phyloP scores from a whole-genome alignment of 495 filamentous ascomycete genomes.

The Aspergillus sclerotiicarbonarius region DNA sequence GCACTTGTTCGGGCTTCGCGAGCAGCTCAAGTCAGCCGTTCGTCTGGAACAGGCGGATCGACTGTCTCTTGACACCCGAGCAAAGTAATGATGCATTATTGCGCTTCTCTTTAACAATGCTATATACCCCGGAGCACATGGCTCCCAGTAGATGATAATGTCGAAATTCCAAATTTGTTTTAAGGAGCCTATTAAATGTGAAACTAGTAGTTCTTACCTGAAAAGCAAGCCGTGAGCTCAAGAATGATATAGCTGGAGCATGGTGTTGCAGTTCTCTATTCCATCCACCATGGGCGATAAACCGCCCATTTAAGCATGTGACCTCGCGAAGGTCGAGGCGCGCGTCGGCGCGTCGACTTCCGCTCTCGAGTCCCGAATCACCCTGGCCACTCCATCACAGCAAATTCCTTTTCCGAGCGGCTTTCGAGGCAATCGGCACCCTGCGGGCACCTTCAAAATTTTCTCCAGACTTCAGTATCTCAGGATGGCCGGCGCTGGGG shows the following conservation, averaged over 20 bases:
- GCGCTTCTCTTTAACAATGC: slow-evolving; percentile 9
- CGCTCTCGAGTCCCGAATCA: not conserved
- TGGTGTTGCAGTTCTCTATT: no score
- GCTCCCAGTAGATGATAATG: slow-evolving; percentile 16
- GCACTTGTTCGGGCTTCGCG: slow-evolving; percentile 59
- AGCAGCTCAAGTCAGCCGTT: slow-evolving; percentile 61
- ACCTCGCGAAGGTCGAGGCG: slow-evolving; percentile 39
- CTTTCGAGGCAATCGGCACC: not conserved
- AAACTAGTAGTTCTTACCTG: no score
- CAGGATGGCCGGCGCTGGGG: slow-evolving; percentile 35
- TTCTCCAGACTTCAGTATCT: slow-evolving; percentile 6
- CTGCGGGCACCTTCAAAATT: slow-evolving; percentile 5
- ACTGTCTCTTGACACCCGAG: slow-evolving; percentile 63
- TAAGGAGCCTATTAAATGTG: no score
- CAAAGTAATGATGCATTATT: slow-evolving; percentile 34
- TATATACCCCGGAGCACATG: slow-evolving; percentile 22
- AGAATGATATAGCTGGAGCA: no score
- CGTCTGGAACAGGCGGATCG: slow-evolving; percentile 63
- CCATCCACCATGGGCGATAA: not conserved
- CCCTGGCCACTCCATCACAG: slow-evolving; percentile 1
- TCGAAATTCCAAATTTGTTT: no score
- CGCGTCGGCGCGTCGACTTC: slow-evolving; percentile 28
- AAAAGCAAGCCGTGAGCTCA: no score
- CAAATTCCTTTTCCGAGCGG: not conserved
- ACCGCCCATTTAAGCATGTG: slow-evolving; percentile 34